A percentile compares a stretch with the other conserved stretches of the same genome.
Conservation (phyloP, 2,329 filamentous ascomycete species). For the Xylariaceae sp. region DNA sequence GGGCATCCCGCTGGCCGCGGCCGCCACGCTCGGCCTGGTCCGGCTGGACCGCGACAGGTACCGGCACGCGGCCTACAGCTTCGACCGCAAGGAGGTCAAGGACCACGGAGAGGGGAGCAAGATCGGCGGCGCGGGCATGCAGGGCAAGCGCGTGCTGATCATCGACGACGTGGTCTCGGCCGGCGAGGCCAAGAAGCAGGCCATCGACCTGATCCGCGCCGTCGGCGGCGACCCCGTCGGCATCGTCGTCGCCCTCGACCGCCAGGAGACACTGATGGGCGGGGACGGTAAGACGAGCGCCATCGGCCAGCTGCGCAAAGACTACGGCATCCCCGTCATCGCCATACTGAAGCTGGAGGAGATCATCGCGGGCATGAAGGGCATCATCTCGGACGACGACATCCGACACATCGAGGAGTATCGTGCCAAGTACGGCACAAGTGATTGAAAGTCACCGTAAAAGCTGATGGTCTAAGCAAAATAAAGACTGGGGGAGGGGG, state of each 20-base stretch:
- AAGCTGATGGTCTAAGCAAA: too few relatives aligned
- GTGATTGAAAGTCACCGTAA: too few relatives aligned
- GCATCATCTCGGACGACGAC: constrained; percentile 53
- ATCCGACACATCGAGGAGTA: constrained; percentile 67
- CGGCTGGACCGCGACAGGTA: constrained; percentile 60
- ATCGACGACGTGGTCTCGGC: constrained; percentile 97
- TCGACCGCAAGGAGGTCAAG: constrained; percentile 95
- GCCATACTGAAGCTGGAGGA: constrained; percentile 80
- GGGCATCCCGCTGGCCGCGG: constrained; percentile 82
- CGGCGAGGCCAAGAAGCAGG: constrained; percentile 87
- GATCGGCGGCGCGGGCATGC: constrained; percentile 80
- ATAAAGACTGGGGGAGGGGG: too few relatives aligned
- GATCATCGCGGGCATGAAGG: constrained; percentile 63
- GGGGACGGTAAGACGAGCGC: constrained; percentile 66
- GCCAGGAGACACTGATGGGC: constrained; percentile 71
- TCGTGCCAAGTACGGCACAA: constrained; percentile 56
- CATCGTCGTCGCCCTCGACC: constrained; percentile 81
- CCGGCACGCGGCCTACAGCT: constrained; percentile 69
- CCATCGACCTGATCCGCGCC: constrained; percentile 78
- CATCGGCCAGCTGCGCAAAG: constrained; percentile 76
- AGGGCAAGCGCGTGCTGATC: constrained; percentile 79
- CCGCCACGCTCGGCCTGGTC: constrained; percentile 68
- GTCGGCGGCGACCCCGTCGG: constrained; percentile 81
- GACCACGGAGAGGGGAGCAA: constrained; percentile 90
- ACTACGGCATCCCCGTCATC: constrained; percentile 76